Conservation (phyloP, 495 filamentous ascomycete genomes). For the Aspergillus panamensis region DNA sequence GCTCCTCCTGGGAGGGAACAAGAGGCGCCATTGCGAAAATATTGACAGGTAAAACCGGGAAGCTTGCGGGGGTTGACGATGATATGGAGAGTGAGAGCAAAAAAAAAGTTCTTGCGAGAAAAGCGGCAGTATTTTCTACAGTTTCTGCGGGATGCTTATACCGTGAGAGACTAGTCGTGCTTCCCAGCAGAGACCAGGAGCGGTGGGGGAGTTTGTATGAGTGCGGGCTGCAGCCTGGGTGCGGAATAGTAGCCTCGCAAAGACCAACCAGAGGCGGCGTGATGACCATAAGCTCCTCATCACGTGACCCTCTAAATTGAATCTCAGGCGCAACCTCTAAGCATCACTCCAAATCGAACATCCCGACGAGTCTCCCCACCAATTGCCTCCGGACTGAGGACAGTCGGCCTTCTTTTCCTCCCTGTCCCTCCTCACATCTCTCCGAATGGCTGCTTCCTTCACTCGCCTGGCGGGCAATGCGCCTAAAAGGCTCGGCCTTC, state of each 20-base stretch:
- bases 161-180: neutral
- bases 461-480: conserved; percentile 60
- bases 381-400: conserved; percentile 46
- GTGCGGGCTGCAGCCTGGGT: neutral
- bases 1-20: conserved; percentile 47
- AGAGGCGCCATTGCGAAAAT: conserved; percentile 44
- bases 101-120: conserved; percentile 40
- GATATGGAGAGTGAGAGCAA: conserved; percentile 21
- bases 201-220: neutral
- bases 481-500: conserved; percentile 62
- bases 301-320: conserved; percentile 46
- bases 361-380: conserved; percentile 40
- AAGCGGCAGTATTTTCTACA: conserved; percentile 40
- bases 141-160: conserved; percentile 20
- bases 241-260: conserved; percentile 20
- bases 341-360: conserved; percentile 29
- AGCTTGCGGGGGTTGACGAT: conserved; percentile 10
- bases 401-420: conserved; percentile 28
- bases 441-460: conserved; percentile 64
- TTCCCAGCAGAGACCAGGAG: neutral
- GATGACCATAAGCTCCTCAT: conserved; percentile 38
- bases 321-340: conserved; percentile 37
- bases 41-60: conserved; percentile 8
- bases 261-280: conserved; percentile 40
- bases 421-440: conserved; percentile 25